A percentile compares a stretch with the other conserved stretches of the same genome.
Evolutionary conservation across 495 filamentous ascomycete genomes (phyloP).

Genomic region (Aspergillus bertholletiae): DNA sequence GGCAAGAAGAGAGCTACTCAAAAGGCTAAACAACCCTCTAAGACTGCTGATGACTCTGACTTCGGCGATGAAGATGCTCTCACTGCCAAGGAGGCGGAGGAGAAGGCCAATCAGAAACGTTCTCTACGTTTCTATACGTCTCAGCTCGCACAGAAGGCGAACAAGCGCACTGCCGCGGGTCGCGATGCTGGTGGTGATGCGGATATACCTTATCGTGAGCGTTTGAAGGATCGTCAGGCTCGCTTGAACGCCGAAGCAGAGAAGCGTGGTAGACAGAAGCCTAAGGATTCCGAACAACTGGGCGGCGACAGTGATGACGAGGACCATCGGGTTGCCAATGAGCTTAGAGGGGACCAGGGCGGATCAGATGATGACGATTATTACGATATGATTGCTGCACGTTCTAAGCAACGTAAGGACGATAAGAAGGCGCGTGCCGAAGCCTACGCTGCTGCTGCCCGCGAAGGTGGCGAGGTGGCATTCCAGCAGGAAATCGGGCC

Average conservation of each 20-base stretch:
- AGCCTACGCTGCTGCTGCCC: conserved; percentile 47
- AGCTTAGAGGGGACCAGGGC: conserved; percentile 34
- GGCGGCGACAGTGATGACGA: conserved; percentile 64
- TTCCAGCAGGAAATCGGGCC: conserved; percentile 56
- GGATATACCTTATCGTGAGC: conserved; percentile 88
- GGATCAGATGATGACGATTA: conserved; percentile 67
- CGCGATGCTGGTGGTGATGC: conserved; percentile 84
- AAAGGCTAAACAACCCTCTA: conserved; percentile 28
- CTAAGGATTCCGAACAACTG: conserved; percentile 56
- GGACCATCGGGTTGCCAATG: conserved; percentile 36
- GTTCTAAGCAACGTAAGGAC: conserved; percentile 66
- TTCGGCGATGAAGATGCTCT: conserved; percentile 64
- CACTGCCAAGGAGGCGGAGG: conserved; percentile 62
- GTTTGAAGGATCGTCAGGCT: conserved; percentile 76
- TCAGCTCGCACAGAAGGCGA: conserved; percentile 88
- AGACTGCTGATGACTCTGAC: conserved; percentile 54
- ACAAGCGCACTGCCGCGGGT: conserved; percentile 77
- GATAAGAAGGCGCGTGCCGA: conserved; percentile 63
- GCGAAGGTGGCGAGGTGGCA: conserved; percentile 55
- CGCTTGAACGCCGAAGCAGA: conserved; percentile 85
- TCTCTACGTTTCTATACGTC: conserved; percentile 94
- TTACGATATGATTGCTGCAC: conserved; percentile 79
- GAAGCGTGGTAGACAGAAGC: conserved; percentile 66
- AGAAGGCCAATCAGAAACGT: conserved; percentile 84
- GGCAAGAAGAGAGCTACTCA: conserved; percentile 29